Evolutionary conservation across 78 protist species (phyloP), one percentile per base, ranked within the genome.

Genomic region (Guillardia theta): DNA sequence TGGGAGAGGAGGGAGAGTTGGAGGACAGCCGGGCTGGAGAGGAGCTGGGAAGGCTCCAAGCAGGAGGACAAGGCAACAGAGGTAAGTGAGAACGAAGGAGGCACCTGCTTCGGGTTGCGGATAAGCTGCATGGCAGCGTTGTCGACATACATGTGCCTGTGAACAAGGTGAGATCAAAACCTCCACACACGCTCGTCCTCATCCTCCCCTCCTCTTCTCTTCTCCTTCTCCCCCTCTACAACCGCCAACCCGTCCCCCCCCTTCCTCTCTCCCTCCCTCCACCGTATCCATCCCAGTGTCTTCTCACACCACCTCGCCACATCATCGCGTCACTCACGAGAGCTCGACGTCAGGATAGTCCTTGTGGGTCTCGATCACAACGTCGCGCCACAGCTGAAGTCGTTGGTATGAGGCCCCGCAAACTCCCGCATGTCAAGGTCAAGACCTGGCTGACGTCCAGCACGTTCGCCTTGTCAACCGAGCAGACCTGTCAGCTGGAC

Each of bases 121-220:
- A 87, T 44, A 62, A 87, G 92, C 64, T 87, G 92, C 92, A 87
- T 87, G 37, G 92, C 92, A 21, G 92, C 92, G 62, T 87, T 87
- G 92, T 87, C 92, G 33, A 87, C 92, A 62, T 87, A 87, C 88
- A 2, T 15, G 88, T 2, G 44, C 22, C 22, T 10, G 15, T 50
- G 30, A 50, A 50, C 10, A 50, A 10, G 58, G 30, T 19, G 30
- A 50, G 58, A 50, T 50, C 58, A 50, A 50, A 50, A 50, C 58
- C 58, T 19, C 58, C 58, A 50, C 58, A 50, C 58, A 50, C 58
- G 15, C n/a, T n/a, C n/a, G n/a, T n/a, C n/a, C n/a, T n/a, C n/a
- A n/a, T n/a, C n/a, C n/a, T n/a, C n/a, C n/a, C n/a, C n/a, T n/a
- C n/a, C n/a, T n/a, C n/a, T n/a, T n/a, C n/a, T n/a, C n/a, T n/a